Percentiles rank a stretch among this genome's conserved stretches.
These are phyloP conservation scores for Pseudotsuga menziesii DNA, from an alignment of 75 land plant genomes.

Conservation along the genomic window DNA sequence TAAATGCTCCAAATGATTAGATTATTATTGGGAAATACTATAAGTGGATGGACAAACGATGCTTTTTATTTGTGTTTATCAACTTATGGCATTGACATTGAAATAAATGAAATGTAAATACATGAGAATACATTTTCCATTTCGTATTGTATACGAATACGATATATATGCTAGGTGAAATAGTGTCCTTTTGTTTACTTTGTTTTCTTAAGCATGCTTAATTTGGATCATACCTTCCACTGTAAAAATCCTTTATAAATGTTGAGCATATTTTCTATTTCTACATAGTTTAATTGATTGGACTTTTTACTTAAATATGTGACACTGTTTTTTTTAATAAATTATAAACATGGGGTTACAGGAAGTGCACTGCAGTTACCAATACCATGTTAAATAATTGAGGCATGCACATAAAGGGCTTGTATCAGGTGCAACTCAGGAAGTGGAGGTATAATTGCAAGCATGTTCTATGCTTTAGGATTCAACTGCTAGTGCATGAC, in stretches of 20 bases:
- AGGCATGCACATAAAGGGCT: neutral
- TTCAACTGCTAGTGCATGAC: too few relatives aligned
- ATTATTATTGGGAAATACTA: too few relatives aligned
- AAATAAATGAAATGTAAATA: neutral
- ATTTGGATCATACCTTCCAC: neutral
- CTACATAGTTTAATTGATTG: neutral
- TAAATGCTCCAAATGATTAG: too few relatives aligned
- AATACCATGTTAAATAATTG: neutral
- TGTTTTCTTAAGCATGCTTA: neutral
- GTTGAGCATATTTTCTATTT: neutral
- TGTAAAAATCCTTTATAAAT: neutral
- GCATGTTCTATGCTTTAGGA: neutral
- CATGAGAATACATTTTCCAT: neutral
- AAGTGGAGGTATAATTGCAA: neutral
- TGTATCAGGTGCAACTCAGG: conserved; percentile 1
- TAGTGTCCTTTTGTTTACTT: neutral
- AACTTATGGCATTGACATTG: neutral
- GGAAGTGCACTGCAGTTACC: neutral
- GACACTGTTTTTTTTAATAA: too few relatives aligned
- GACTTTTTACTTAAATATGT: neutral
- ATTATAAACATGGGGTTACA: neutral
- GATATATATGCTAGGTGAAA: neutral
- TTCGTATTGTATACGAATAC: too few relatives aligned
- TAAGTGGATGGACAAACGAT: too few relatives aligned
- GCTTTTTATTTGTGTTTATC: too few relatives aligned